These are phyloP conservation scores for Hirschfeldia incana DNA, from an alignment of 345 rosid species.

Conservation along the genomic window DNA sequence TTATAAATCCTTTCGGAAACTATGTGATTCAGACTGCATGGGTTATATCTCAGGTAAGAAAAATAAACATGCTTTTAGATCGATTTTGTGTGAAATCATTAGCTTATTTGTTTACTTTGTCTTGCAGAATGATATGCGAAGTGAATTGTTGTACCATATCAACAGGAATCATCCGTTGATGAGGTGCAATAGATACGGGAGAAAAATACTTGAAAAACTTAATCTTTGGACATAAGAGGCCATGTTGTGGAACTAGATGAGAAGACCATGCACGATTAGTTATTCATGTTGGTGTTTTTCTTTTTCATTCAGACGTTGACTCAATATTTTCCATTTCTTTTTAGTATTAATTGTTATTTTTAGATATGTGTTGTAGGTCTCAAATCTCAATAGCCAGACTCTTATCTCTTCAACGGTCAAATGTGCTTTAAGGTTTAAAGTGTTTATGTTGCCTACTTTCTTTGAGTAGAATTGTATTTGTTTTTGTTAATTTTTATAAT, in stretches of 20 bases:
- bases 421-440: background rate
- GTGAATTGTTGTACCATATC: slow-evolving; percentile 31
- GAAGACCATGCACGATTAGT: background rate
- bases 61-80: background rate
- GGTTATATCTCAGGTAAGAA: slow-evolving; percentile 49
- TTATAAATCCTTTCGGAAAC: slow-evolving; percentile 60
- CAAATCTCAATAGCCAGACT: background rate
- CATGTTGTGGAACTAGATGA: background rate
- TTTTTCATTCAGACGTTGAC: background rate
- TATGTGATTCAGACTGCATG: slow-evolving; percentile 64
- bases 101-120: background rate
- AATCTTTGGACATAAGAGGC: background rate
- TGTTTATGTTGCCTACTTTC: slow-evolving; percentile 2
- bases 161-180: slow-evolving; percentile 33
- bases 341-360: background rate
- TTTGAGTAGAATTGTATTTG: background rate
- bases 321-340: background rate
- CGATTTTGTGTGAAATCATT: background rate
- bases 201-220: slow-evolving; percentile 45
- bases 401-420: background rate
- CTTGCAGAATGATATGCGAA: slow-evolving; percentile 1
- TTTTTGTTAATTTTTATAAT: background rate
- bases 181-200: slow-evolving; percentile 58
- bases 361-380: background rate
- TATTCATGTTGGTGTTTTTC: background rate